These are phyloP conservation scores for Paraleonurus japonicus DNA, from an alignment of 257 asterid genomes.

Conservation along the genomic window DNA sequence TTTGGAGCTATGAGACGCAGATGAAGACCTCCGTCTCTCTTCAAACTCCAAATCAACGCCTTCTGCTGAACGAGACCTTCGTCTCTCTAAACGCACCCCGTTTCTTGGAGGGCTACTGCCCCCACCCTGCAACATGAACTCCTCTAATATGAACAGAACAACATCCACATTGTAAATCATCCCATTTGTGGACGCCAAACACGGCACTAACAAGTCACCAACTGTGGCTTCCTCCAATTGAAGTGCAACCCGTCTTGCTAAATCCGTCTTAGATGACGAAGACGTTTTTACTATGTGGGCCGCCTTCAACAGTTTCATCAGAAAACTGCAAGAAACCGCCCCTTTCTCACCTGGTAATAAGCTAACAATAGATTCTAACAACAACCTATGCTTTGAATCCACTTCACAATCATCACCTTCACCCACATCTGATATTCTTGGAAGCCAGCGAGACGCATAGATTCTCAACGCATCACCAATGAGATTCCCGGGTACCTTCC, in stretches of 20 bases:
- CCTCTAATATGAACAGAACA: slow-evolving; percentile 55
- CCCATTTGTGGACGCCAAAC: slow-evolving; percentile 33
- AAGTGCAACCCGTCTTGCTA: slow-evolving; percentile 65
- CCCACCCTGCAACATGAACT: slow-evolving; percentile 69
- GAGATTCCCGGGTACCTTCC: slow-evolving; percentile 54
- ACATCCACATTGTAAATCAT: slow-evolving; percentile 59
- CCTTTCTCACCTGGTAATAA: slow-evolving; percentile 71
- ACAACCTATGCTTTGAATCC: slow-evolving; percentile 49
- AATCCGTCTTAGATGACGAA: slow-evolving; percentile 56
- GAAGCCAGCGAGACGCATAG: slow-evolving; percentile 80
- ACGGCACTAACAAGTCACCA: slow-evolving; percentile 59
- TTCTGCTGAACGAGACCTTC: slow-evolving; percentile 86
- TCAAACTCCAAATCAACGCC: slow-evolving; percentile 62
- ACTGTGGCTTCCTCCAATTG: slow-evolving; percentile 81
- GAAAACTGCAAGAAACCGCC: slow-evolving; percentile 72
- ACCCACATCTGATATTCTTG: slow-evolving; percentile 39
- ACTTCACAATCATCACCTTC: slow-evolving; percentile 14
- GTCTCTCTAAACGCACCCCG: slow-evolving; percentile 50
- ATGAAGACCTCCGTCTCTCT: slow-evolving; percentile 80
- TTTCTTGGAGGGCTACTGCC: slow-evolving; percentile 68
- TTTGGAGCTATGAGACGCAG: slow-evolving; percentile 71
- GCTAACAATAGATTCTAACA: slow-evolving; percentile 73
- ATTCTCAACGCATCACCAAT: slow-evolving; percentile 73
- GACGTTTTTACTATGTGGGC: slow-evolving; percentile 60
- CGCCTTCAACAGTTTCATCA: slow-evolving; percentile 63